Evolutionary conservation across 1,284 basidiomycete genomes (phyloP).

Genomic region (Irpex lacteus): DNA sequence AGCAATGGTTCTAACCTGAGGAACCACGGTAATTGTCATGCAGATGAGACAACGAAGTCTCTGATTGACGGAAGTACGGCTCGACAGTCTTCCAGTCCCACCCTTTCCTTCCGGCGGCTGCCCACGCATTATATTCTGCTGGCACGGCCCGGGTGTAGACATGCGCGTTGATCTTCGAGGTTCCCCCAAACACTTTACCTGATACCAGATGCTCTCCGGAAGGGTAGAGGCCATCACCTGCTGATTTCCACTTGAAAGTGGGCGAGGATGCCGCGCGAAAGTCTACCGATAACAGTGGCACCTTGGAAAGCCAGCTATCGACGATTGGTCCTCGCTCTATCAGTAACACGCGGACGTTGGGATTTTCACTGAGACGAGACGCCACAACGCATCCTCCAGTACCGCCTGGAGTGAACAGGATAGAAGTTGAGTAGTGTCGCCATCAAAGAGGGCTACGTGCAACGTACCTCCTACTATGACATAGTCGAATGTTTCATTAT

Average conservation of each 20-base stretch:
- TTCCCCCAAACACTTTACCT: slow-evolving; percentile 8
- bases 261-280: slow-evolving; percentile 7
- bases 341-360: slow-evolving; percentile 18
- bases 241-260: slow-evolving; percentile 9
- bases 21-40: not conserved
- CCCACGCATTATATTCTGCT: slow-evolving; percentile 11
- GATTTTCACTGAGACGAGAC: slow-evolving; percentile 21
- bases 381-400: slow-evolving; percentile 27
- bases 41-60: slow-evolving; percentile 4
- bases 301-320: slow-evolving; percentile 8
- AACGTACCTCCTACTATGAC: slow-evolving; percentile 42
- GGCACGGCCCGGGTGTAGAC: slow-evolving; percentile 10
- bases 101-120: slow-evolving; percentile 2
- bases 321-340: slow-evolving; percentile 15
- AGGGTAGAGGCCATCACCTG: not conserved
- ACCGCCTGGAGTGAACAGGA: slow-evolving; percentile 22
- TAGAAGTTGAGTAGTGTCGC: not conserved
- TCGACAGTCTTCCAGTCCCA: slow-evolving; percentile 9
- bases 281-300: slow-evolving; percentile 10
- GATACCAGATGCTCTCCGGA: slow-evolving; percentile 2
- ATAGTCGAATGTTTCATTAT: slow-evolving; percentile 30
- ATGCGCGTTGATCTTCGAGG: slow-evolving; percentile 11
- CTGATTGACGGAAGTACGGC: slow-evolving; percentile 6
- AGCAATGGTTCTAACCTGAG: not conserved
- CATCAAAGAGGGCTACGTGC: slow-evolving; percentile 7